Base-by-base conservation (phyloP, 1,284 basidiomycete genomes). In the Heterobasidion annosum region DNA sequence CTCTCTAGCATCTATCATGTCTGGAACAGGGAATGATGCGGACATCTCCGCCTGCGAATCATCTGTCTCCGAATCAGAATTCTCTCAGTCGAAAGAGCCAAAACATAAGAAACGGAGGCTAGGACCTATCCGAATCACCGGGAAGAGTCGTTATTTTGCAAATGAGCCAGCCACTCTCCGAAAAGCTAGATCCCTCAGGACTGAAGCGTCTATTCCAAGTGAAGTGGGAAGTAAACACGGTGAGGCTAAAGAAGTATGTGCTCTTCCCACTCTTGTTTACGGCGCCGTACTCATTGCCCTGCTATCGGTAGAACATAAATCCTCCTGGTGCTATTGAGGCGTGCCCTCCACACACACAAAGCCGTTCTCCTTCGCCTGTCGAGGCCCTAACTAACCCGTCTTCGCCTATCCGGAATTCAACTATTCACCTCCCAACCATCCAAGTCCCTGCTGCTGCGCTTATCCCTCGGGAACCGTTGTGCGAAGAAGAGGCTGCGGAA, bases 401-500 rank as follows among this genome's bases (percentile, higher is more conserved):
- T 25, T 25, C 25, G 25, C 25, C 25, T 45, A 16, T 32, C 16
- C 35, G 16, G 16, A 18, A n/a, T 35, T 25, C 15, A 40, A 50
- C n/a, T 44, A 32, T 10, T 44, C 32, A 15, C 15, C 52, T 10
- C 18, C 34, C 32, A 34, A 25, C 5, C 3, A 25, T 25, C 25
- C 25, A 25, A 25, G 25, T 54, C 25, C 47, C 45, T 5, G 13
- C 12, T 12, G 18, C 37, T 40, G 37, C 34, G 8, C 18, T 43
- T 16, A 43, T 50, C 12, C 48, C 45, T n/a, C 16, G 18, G 13
- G 44, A n/a, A 12, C 52, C 52, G 2, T 16, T 53, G 16, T 54
- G 53, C 48, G 16, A 9, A 8, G 35, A 43, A 43, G 53, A 54
- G 18, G 48, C 53, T 16, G 52, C 53, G 7, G 53, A 54, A 34